Evolutionary conservation across 2,329 filamentous ascomycete species (phyloP).

Genomic region (Ophiocordyceps camponoti-floridani): DNA sequence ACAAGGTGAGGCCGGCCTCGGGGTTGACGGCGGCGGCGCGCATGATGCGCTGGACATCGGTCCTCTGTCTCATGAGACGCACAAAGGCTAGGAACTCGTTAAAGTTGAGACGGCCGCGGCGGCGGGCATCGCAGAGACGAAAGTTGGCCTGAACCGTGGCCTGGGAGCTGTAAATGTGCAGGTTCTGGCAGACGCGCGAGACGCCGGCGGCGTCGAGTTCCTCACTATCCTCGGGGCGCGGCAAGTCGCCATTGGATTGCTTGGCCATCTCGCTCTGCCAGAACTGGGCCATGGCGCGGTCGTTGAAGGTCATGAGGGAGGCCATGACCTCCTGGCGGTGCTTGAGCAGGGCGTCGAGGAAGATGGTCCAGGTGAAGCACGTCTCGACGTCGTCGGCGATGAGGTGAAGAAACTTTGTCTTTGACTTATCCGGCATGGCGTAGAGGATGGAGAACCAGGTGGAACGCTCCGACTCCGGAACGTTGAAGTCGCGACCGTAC

Average conservation of each 20-base stretch:
- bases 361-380: constrained; percentile 65
- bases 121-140: constrained; percentile 46
- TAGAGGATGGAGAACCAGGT: constrained; percentile 88
- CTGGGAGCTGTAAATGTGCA: constrained; percentile 81
- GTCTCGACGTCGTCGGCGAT: constrained; percentile 58
- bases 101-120: constrained; percentile 53
- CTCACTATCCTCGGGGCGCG: constrained; percentile 39
- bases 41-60: constrained; percentile 64
- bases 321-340: constrained; percentile 83
- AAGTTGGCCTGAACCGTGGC: constrained; percentile 60
- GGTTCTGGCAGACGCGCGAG: constrained; percentile 66
- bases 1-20: constrained; percentile 46
- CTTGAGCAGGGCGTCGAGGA: constrained; percentile 66
- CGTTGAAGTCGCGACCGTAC: constrained; percentile 68
- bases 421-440: constrained; percentile 57
- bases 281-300: constrained; percentile 64
- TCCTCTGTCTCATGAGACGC: constrained; percentile 62
- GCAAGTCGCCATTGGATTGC: constrained; percentile 33
- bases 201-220: constrained; percentile 63
- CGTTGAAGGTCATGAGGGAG: constrained; percentile 68
- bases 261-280: constrained; percentile 75
- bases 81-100: constrained; percentile 73
- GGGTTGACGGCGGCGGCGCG: constrained; percentile 38
- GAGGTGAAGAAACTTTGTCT: constrained; percentile 76
- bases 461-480: constrained; percentile 47